These are phyloP conservation scores for Chlorella variabilis DNA, from an alignment of 163 green algal species.

Conservation along the genomic window DNA sequence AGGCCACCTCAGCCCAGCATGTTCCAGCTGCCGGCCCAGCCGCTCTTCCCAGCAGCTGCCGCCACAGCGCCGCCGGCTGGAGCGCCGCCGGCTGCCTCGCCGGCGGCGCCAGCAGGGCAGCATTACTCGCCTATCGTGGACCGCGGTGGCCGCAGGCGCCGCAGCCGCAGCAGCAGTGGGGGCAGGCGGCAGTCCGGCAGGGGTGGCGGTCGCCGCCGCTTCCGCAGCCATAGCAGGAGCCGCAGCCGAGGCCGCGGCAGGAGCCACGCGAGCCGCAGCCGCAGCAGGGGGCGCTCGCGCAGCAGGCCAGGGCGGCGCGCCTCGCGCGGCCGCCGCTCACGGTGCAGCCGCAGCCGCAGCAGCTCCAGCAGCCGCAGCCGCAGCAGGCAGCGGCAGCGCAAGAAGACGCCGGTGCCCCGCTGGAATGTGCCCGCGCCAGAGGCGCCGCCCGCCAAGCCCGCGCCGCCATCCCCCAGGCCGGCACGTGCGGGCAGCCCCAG, in stretches of 20 bases:
- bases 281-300: not conserved
- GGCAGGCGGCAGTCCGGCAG: not conserved
- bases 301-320: not conserved
- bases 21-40: not conserved
- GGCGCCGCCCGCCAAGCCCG: not conserved
- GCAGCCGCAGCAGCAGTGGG: not conserved
- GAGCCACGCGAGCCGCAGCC: not conserved
- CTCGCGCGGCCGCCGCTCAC: not conserved
- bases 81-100: not conserved
- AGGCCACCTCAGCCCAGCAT: not conserved
- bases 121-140: constrained; percentile 5
- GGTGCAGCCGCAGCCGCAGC: not conserved
- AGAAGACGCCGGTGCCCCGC: constrained; percentile 5
- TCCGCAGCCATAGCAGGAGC: not conserved
- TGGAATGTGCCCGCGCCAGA: constrained; percentile 12
- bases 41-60: not conserved
- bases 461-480: not conserved
- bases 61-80: not conserved
- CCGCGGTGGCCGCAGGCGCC: not conserved
- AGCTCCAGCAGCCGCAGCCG: constrained; percentile 10
- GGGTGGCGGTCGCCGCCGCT: not conserved
- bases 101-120: not conserved
- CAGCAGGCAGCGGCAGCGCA: not conserved
- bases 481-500: not conserved
- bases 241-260: not conserved